Base-by-base conservation (phyloP, 371 early-diverging fungal genomes). In the Mortierella polycephala region DNA sequence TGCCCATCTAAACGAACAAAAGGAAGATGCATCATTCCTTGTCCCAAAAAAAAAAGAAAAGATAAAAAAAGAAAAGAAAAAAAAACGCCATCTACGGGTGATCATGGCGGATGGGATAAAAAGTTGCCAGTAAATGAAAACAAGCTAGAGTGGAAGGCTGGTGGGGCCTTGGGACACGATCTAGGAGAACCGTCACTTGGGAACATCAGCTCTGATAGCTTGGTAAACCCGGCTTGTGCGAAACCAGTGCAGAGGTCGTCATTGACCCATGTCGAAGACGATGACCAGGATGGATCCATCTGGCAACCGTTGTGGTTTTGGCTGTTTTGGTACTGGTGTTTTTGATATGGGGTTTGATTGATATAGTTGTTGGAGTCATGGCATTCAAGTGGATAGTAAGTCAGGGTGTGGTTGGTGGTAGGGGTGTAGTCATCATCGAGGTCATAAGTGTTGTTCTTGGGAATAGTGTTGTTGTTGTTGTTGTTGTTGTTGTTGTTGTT, bases 151-250 rank as follows among this genome's bases (percentile, higher is more conserved):
- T 20, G 64, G 18, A 20, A 49, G 13, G 47, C 40, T 7, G 58
- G 47, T 40, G 49, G 47, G 44, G 56, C 20, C 21, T 40, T 14
- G 13, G 62, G 44, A 41, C 59, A 54, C 1, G 60, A 46, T 14
- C 60, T 64, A 39, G 71, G 59, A 13, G 37, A 42, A 13, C 45
- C 41, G 42, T 55, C 21, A 21, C 59, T 23, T 6, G 65, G 45
- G 12, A 62, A 64, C 67, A 70, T 42, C 42, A 70, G 51, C 18
- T 75, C 76, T 1, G 76, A 66, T 12, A 70, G 60, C 63, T 62
- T 70, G 39, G 63, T 44, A 47, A 75, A 63, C 2, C 71, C 71
- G 8, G 67, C 59, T 21, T 60, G 75, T 1, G 69, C 60, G 58
- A 70, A 62, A 37, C 59, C 68, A 18, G 64, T 50, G 51, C 62